Conservation (phyloP, 768 basidiomycete species). For the Nevesoporus exiguus region DNA sequence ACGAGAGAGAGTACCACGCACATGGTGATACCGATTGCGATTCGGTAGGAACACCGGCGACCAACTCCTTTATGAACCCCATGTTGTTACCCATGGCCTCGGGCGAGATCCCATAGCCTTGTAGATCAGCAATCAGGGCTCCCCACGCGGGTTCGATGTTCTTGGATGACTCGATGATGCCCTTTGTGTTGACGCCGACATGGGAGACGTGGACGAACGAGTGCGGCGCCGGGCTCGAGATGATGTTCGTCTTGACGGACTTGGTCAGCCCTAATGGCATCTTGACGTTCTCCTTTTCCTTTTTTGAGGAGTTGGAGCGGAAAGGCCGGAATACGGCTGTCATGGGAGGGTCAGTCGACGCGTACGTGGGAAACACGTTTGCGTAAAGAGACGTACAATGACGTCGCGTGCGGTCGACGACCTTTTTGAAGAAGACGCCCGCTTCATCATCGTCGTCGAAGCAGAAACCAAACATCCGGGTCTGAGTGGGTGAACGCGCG, state of each 20-base stretch:
- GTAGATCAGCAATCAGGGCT: slow-evolving; percentile 41
- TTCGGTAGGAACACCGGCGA: slow-evolving; percentile 9
- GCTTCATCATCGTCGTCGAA: slow-evolving; percentile 63
- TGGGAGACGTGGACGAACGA: slow-evolving; percentile 68
- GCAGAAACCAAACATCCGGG: slow-evolving; percentile 52
- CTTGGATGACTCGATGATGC: slow-evolving; percentile 50
- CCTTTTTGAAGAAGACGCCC: slow-evolving; percentile 55
- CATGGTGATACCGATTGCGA: slow-evolving; percentile 9
- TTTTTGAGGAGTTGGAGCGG: slow-evolving; percentile 26
- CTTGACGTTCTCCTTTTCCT: slow-evolving; percentile 23
- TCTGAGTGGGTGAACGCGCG: slow-evolving; percentile 8
- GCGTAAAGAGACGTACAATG: slow-evolving; percentile 24
- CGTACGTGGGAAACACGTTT: neutral
- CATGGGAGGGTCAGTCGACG: neutral
- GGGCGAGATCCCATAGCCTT: slow-evolving; percentile 37
- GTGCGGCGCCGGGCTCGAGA: slow-evolving; percentile 55
- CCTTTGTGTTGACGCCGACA: slow-evolving; percentile 52
- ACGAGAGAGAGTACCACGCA: slow-evolving; percentile 4
- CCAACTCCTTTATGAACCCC: slow-evolving; percentile 35
- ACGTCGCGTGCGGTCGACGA: slow-evolving; percentile 49
- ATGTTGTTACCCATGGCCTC: slow-evolving; percentile 30
- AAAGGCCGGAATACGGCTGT: slow-evolving; percentile 29
- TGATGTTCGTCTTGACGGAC: slow-evolving; percentile 36
- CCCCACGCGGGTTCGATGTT: slow-evolving; percentile 55
- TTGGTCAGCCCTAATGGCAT: slow-evolving; percentile 39